Evolutionary conservation across 192 early-diverging fungal species (phyloP).

Genomic region (Borealophlyctis nickersoniae): DNA sequence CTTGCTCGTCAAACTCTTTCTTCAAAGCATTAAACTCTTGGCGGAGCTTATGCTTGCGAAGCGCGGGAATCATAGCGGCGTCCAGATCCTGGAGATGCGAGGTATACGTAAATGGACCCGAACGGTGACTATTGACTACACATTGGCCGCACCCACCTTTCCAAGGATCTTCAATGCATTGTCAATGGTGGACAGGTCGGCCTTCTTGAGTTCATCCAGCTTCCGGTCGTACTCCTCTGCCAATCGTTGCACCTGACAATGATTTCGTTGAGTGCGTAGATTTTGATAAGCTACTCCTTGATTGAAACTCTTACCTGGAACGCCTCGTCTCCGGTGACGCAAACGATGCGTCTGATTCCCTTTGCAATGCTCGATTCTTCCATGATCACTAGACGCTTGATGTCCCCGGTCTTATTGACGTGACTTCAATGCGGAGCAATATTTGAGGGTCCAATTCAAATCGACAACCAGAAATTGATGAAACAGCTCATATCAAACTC

Average conservation of each 20-base stretch:
- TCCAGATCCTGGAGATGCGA: constrained; percentile 68
- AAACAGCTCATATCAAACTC: constrained; percentile 30
- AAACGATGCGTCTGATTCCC: constrained; percentile 93
- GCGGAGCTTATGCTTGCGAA: constrained; percentile 73
- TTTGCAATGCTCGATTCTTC: constrained; percentile 93
- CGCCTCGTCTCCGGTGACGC: constrained; percentile 93
- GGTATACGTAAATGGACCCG: no score
- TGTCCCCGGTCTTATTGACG: constrained; percentile 82
- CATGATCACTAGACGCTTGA: constrained; percentile 79
- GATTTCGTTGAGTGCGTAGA: no score
- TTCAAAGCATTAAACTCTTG: constrained; percentile 69
- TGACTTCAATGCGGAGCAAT: no score
- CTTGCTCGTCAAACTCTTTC: constrained; percentile 81
- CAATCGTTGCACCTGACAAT: constrained; percentile 57
- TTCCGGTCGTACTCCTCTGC: constrained; percentile 69
- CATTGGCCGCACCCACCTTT: constrained; percentile 41
- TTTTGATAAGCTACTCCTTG: no score
- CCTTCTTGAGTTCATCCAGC: constrained; percentile 54
- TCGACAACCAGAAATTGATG: not conserved
- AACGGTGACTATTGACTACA: no score
- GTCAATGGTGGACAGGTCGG: constrained; percentile 67
- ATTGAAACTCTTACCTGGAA: no score
- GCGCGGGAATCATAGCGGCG: constrained; percentile 70
- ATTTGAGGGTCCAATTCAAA: constrained; percentile 1
- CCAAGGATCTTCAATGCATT: constrained; percentile 71